Base-by-base conservation (phyloP, 352 stramenopile genomes). In the Aphanomyces invadans region DNA sequence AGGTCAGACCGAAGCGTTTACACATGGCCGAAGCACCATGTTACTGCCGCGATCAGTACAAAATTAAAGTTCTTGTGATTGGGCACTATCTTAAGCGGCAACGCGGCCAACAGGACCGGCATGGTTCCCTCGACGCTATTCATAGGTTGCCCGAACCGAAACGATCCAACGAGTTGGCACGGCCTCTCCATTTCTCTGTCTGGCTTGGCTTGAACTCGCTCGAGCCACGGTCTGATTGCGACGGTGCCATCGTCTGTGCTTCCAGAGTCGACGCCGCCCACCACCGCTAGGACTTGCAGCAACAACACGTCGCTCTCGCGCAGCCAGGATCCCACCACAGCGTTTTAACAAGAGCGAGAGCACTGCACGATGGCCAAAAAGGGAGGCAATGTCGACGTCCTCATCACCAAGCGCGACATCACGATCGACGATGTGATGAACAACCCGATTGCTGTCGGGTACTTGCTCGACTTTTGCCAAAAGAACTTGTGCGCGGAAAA, bases 401-500 rank as follows among this genome's bases (percentile, higher is more conserved):
- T 67, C 15, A 26, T 67, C 28, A 67, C 60, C 21, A 90, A 81
- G 70, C 79, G 82, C 52, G 84, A 91, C 64, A 89, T 93, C 69
- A 78, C 71, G 33, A 90, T 91, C 71, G 81, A 91, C 59, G 82
- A 91, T 55, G 89, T 93, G 62, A 90, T 89, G 70, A 85, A 80
- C 26, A 92, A 92, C 68, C 84, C 84, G n/a, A 73, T 92, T 61
- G 90, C 84, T 33, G 89, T 82, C 63, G 84, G 82, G 60, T 93
- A 90, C 32, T 64, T 93, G 55, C 80, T 93, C 60, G 82, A 91
- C 69, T 93, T 90, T 79, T 93, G 82, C 69, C 82, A 91, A 69
- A 90, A 90, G 75, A 75, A 81, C 65, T 78, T 92, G 82, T 90
- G 82, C 42, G 84, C 84, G 4, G 82, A 90, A 73, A 90, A 92